phyloP scores from a whole-genome alignment of 768 basidiomycete species.

The Boletus fagicola region DNA sequence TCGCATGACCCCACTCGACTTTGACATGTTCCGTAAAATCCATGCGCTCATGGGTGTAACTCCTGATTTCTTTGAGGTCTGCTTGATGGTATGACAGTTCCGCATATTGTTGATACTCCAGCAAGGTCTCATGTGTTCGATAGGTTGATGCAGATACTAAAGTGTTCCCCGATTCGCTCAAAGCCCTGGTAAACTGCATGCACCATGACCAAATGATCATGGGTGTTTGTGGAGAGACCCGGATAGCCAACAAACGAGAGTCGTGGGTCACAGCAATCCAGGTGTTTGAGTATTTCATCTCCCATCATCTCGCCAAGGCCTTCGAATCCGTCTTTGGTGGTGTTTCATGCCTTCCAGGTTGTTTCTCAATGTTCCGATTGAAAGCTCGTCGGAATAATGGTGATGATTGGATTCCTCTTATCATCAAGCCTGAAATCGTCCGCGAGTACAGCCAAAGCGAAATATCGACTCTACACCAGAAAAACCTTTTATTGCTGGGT shows the following conservation, averaged over 20 bases:
- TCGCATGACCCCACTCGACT: slow-evolving; percentile 96
- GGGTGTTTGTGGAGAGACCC: slow-evolving; percentile 98
- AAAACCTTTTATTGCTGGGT: slow-evolving; percentile 92
- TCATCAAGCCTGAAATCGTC: slow-evolving; percentile 95
- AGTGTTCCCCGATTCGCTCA: slow-evolving; percentile 87
- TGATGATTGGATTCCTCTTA: slow-evolving; percentile 96
- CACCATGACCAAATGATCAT: slow-evolving; percentile 98
- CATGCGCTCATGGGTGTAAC: slow-evolving; percentile 98
- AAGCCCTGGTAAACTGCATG: slow-evolving; percentile 95
- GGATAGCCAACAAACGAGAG: slow-evolving; percentile 96
- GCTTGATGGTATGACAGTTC: slow-evolving; percentile 77
- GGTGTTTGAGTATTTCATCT: slow-evolving; percentile 98
- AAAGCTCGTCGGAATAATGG: slow-evolving; percentile 87
- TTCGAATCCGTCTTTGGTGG: slow-evolving; percentile 99
- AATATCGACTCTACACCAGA: slow-evolving; percentile 94
- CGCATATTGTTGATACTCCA: background rate
- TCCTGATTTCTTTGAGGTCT: slow-evolving; percentile 97
- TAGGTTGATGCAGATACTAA: slow-evolving; percentile 99
- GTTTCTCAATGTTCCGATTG: slow-evolving; percentile 98
- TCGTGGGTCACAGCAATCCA: slow-evolving; percentile 99
- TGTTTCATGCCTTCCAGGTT: slow-evolving; percentile 98
- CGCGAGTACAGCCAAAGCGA: slow-evolving; percentile 95
- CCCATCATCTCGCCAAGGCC: slow-evolving; percentile 96
- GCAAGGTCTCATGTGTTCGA: slow-evolving; percentile 11
- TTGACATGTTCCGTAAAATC: slow-evolving; percentile 95